phyloP scores from a whole-genome alignment of 306 rosid genomes.

The Lathyrus sativus region DNA sequence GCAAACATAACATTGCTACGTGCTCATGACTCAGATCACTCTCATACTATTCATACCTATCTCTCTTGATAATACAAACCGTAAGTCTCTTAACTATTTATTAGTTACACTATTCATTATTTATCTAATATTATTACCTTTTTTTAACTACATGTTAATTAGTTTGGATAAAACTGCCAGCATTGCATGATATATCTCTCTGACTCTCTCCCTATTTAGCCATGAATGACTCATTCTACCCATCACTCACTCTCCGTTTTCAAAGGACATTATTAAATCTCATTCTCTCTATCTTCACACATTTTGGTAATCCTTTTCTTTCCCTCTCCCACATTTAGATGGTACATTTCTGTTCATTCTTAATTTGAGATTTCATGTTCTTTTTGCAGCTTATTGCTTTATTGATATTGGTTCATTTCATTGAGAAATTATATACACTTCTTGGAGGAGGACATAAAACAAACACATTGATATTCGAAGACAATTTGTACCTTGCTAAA shows the following conservation, averaged over 20 bases:
- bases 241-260: constrained; percentile 28
- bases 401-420: constrained; percentile 44
- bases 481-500: background rate
- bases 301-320: constrained; percentile 28
- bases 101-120: too few species aligned
- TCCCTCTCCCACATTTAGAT: background rate
- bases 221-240: constrained; percentile 7
- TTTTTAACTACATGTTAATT: constrained; percentile 8
- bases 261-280: constrained; percentile 24
- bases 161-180: constrained; percentile 64
- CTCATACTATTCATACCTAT: too few species aligned
- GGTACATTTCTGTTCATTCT: background rate
- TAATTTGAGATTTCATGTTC: constrained; percentile 32
- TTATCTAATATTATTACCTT: background rate
- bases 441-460: background rate
- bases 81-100: too few species aligned
- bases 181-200: constrained; percentile 13
- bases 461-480: constrained; percentile 30
- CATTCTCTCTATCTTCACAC: constrained; percentile 24
- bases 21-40: constrained; percentile 36
- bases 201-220: constrained; percentile 12
- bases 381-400: constrained; percentile 44
- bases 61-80: too few species aligned
- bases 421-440: constrained; percentile 36
- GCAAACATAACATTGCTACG: background rate